These are phyloP conservation scores for Colletotrichum sp. DNA, from an alignment of 2,329 filamentous ascomycete species.

Conservation along the genomic window DNA sequence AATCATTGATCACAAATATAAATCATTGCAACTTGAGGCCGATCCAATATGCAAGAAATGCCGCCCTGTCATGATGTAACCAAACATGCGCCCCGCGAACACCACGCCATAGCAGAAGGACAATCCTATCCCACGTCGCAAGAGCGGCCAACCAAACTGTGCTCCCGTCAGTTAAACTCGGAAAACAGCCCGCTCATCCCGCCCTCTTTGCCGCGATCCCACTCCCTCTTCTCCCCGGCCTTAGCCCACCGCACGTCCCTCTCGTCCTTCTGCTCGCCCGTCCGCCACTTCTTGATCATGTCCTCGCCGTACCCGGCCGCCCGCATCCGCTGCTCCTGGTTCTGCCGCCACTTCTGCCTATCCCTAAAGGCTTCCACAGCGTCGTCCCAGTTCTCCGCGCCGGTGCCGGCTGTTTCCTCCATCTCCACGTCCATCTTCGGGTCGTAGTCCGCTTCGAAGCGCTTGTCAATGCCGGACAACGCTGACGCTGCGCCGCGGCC, in stretches of 20 bases:
- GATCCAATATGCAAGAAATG: neutral
- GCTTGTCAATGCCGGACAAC: constrained; percentile 75
- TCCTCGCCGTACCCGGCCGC: constrained; percentile 80
- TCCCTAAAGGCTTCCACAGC: constrained; percentile 80
- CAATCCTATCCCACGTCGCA: neutral
- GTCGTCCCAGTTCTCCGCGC: constrained; percentile 73
- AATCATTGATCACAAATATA: neutral
- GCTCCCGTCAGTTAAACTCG: constrained; percentile 13
- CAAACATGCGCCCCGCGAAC: neutral
- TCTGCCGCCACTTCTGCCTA: constrained; percentile 77
- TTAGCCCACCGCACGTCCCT: constrained; percentile 77
- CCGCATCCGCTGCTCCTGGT: constrained; percentile 76
- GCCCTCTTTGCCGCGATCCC: constrained; percentile 60
- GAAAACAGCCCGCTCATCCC: constrained; percentile 17
- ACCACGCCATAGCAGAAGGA: neutral
- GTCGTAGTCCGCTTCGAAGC: constrained; percentile 74
- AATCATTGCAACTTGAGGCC: neutral
- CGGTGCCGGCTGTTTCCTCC: constrained; percentile 53
- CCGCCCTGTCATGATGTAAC: neutral
- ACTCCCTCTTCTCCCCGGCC: constrained; percentile 66
- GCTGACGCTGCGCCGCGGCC: constrained; percentile 72
- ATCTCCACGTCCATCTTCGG: constrained; percentile 60
- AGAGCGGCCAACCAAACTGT: neutral
- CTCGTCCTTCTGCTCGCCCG: constrained; percentile 53
- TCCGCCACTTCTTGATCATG: constrained; percentile 76